These are phyloP conservation scores for Acacia crassicarpa DNA, from an alignment of 306 rosid species.

Conservation along the genomic window DNA sequence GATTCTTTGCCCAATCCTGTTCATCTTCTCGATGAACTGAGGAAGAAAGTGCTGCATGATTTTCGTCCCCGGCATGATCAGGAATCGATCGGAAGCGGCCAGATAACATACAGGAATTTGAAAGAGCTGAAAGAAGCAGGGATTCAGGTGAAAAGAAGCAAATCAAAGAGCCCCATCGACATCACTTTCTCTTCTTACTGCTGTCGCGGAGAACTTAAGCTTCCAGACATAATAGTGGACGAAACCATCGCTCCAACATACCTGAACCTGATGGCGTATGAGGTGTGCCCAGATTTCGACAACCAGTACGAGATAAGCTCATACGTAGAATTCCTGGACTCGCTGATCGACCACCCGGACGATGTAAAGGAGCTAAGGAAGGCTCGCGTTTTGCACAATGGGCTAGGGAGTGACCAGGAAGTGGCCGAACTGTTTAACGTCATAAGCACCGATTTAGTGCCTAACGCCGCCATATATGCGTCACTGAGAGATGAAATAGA, in stretches of 20 bases:
- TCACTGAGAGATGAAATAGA: not conserved
- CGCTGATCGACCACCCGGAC: constrained; percentile 15
- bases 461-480: not conserved
- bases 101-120: not conserved
- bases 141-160: not conserved
- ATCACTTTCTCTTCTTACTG: not conserved
- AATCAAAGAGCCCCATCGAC: not conserved
- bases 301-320: constrained; percentile 35
- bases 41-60: not conserved
- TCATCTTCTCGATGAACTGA: not conserved
- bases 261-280: constrained; percentile 29
- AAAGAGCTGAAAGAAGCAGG: not conserved
- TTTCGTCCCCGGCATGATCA: not conserved
- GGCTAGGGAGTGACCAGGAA: not conserved
- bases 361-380: not conserved
- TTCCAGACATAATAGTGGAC: not conserved
- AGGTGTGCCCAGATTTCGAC: constrained; percentile 39
- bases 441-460: not conserved
- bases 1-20: not conserved
- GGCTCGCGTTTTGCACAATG: not conserved
- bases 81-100: no score
- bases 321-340: constrained; percentile 33
- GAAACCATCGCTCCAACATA: not conserved
- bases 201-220: not conserved
- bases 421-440: not conserved